Percentiles rank a stretch among this genome's conserved stretches.
phyloP scores from a whole-genome alignment of 345 rosid species.

The Carallia brachiata region DNA sequence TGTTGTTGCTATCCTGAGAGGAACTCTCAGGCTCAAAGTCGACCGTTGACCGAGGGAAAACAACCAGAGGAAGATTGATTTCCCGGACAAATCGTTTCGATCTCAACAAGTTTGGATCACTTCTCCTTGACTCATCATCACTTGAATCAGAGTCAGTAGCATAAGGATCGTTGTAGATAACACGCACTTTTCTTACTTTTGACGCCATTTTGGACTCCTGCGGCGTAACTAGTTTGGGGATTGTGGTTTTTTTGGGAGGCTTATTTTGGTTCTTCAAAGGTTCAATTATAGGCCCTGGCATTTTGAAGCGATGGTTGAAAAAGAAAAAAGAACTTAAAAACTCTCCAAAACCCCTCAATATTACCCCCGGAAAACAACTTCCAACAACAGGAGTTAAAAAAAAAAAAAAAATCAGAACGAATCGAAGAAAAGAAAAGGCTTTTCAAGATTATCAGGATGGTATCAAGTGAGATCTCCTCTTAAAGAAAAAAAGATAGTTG shows the following conservation, averaged over 20 bases:
- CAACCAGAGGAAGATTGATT: constrained; percentile 41
- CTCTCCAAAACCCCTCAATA: constrained; percentile 33
- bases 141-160: constrained; percentile 84
- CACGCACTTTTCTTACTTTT: constrained; percentile 54
- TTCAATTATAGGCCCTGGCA: constrained; percentile 41
- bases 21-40: constrained; percentile 47
- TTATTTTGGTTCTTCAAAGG: constrained; percentile 25
- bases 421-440: constrained; percentile 3
- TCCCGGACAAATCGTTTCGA: constrained; percentile 59
- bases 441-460: constrained; percentile 12
- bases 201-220: constrained; percentile 27
- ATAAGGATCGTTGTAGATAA: constrained; percentile 74
- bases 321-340: neutral
- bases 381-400: neutral
- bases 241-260: constrained; percentile 27
- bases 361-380: constrained; percentile 12
- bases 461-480: constrained; percentile 66
- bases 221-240: constrained; percentile 14
- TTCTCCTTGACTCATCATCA: constrained; percentile 60
- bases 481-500: constrained; percentile 59
- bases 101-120: neutral
- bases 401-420: neutral
- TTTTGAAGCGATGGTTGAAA: constrained; percentile 21
- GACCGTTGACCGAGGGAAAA: neutral
- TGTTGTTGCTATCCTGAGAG: constrained; percentile 59